These are phyloP conservation scores for Aspergillus sp. DNA, from an alignment of 2,329 filamentous ascomycete genomes.

Conservation along the genomic window DNA sequence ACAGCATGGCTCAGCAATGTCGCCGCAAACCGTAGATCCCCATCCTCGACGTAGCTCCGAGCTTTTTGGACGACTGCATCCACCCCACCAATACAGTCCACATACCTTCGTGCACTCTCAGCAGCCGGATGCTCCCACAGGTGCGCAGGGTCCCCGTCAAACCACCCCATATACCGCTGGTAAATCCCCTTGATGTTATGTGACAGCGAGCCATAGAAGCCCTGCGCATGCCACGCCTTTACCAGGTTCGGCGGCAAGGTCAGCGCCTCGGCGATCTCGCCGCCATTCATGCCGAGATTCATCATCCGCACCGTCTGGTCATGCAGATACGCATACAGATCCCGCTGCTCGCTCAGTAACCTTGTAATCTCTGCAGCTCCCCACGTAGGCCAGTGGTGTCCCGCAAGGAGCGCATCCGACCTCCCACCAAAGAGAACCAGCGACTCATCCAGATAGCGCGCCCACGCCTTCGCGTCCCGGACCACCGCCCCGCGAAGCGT, in stretches of 20 bases:
- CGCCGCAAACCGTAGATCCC: constrained; percentile 40
- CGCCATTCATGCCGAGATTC: constrained; percentile 30
- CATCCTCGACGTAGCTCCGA: too few relatives aligned
- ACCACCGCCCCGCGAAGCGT: constrained; percentile 49
- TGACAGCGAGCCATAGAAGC: too few relatives aligned
- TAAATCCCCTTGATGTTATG: constrained; percentile 44
- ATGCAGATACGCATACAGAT: constrained; percentile 47
- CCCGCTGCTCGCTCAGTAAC: constrained; percentile 42
- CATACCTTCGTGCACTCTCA: constrained; percentile 17
- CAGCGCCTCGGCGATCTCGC: too few relatives aligned
- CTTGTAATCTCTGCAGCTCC: constrained; percentile 21
- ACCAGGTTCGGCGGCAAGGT: too few relatives aligned
- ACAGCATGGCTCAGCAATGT: constrained; percentile 45
- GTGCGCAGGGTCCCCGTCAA: constrained; percentile 39
- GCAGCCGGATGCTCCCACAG: constrained; percentile 42
- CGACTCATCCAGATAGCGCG: too few relatives aligned
- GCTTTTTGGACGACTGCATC: too few relatives aligned
- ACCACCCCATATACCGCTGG: constrained; percentile 39
- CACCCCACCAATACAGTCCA: too few relatives aligned
- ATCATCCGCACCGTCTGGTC: constrained; percentile 46
- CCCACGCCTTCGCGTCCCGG: constrained; percentile 39
- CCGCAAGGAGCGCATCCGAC: too few relatives aligned
- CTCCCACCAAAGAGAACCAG: too few relatives aligned
- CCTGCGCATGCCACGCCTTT: too few relatives aligned
- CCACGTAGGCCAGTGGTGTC: too few relatives aligned